Percentiles rank a stretch among this genome's conserved stretches.
Conservation (phyloP, 768 basidiomycete genomes). For the Psilocybe sp. region DNA sequence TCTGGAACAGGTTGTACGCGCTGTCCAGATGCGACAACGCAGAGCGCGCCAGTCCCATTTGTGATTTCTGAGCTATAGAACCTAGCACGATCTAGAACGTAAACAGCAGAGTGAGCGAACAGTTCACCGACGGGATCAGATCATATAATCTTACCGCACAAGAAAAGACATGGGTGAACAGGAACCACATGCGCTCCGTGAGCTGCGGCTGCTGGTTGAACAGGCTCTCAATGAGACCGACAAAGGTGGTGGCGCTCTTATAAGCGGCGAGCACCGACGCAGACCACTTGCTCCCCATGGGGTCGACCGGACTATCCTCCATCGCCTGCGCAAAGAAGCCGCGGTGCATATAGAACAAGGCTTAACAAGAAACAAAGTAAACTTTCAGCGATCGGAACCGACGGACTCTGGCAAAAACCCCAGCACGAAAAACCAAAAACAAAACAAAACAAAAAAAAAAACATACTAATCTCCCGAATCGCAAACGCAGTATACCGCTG, state of each 20-base stretch:
- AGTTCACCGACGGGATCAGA: too few species aligned
- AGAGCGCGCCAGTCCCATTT: constrained; percentile 62
- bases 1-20: constrained; percentile 54
- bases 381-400: too few species aligned
- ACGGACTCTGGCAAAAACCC: too few species aligned
- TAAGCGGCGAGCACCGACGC: constrained; percentile 69
- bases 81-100: constrained; percentile 74
- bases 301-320: constrained; percentile 59
- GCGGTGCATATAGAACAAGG: constrained; percentile 71
- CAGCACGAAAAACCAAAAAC: not conserved
- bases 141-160: constrained; percentile 67
- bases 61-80: constrained; percentile 62
- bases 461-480: constrained; percentile 66
- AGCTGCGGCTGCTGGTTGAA: constrained; percentile 65
- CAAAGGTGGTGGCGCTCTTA: constrained; percentile 65
- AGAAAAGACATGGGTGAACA: constrained; percentile 71
- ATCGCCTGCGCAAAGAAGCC: constrained; percentile 72
- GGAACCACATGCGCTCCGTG: constrained; percentile 71
- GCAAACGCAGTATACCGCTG: constrained; percentile 66
- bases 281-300: constrained; percentile 67
- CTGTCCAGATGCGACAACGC: constrained; percentile 68
- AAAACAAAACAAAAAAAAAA: not conserved
- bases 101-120: constrained; percentile 1
- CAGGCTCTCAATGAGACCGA: constrained; percentile 61
- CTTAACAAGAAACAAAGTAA: constrained; percentile 26